Percentiles rank a stretch among this genome's conserved stretches.
Conservation (phyloP, 768 basidiomycete species). For the Leucosporidium creatinivorum region DNA sequence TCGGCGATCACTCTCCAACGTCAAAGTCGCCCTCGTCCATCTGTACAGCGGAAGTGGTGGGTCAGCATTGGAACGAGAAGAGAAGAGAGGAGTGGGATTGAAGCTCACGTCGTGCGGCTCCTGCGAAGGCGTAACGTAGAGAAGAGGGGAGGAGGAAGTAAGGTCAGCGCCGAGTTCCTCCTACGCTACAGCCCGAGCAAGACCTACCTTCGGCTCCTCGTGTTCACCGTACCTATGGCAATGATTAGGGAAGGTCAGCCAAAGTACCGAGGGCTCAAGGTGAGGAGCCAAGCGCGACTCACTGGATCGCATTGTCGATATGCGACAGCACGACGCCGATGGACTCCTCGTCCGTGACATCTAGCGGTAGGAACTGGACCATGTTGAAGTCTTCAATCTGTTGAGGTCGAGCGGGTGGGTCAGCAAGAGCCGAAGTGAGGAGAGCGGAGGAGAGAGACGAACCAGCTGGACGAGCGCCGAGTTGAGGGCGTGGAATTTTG, state of each 20-base stretch:
- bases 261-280: too few species aligned
- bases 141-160: too few species aligned
- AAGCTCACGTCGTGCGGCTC: constrained; percentile 39
- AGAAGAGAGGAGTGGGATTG: neutral
- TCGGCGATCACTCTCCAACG: constrained; percentile 2
- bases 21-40: constrained; percentile 13
- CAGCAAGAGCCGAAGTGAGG: neutral
- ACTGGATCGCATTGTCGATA: constrained; percentile 97
- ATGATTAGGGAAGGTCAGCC: neutral
- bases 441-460: constrained; percentile 43
- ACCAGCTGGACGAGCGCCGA: constrained; percentile 92
- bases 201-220: constrained; percentile 79
- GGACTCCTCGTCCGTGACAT: constrained; percentile 81
- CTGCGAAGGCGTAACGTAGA: constrained; percentile 13
- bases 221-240: constrained; percentile 40
- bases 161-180: too few species aligned
- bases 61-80: too few species aligned
- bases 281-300: constrained; percentile 44
- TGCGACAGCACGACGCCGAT: constrained; percentile 86
- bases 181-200: too few species aligned
- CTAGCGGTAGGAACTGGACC: constrained; percentile 91
- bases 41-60: neutral
- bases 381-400: constrained; percentile 98
- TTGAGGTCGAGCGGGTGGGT: neutral
- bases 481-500: constrained; percentile 86